Conservation (phyloP, 495 filamentous ascomycete species). For the Lasiosphaeria ovina region DNA sequence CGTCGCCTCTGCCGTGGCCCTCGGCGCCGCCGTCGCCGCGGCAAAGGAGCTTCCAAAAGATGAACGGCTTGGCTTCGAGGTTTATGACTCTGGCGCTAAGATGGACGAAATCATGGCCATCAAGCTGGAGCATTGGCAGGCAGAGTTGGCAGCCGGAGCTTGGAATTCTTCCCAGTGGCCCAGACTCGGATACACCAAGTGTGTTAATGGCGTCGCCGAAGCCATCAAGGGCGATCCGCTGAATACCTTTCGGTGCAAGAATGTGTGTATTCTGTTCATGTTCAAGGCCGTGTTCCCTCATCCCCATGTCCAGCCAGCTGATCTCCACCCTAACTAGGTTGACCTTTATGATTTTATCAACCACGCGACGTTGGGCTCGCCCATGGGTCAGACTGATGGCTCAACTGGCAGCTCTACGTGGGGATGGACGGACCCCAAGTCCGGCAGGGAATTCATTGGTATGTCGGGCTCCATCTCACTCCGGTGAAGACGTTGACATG, state of each 20-base stretch:
- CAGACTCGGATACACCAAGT: slow-evolving; percentile 19
- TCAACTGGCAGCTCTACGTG: slow-evolving; percentile 6
- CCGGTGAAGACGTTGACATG: no score
- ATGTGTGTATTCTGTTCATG: slow-evolving; percentile 3
- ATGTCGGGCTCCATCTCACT: not conserved
- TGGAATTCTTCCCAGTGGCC: slow-evolving; percentile 8
- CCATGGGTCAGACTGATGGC: slow-evolving; percentile 52
- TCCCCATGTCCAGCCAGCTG: slow-evolving; percentile 16
- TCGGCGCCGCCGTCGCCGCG: slow-evolving; percentile 4
- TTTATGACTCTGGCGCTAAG: slow-evolving; percentile 1
- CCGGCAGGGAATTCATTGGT: slow-evolving; percentile 6
- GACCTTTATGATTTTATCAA: slow-evolving; percentile 50
- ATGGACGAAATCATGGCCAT: slow-evolving; percentile 16
- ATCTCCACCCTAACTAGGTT: slow-evolving; percentile 41
- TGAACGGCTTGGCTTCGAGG: not conserved
- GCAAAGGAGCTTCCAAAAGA: slow-evolving; percentile 6
- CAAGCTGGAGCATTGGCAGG: slow-evolving; percentile 17
- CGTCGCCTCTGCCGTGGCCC: not conserved
- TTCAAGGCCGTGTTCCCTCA: not conserved
- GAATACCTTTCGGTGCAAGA: slow-evolving; percentile 41
- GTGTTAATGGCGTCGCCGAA: slow-evolving; percentile 45
- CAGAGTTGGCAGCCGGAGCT: slow-evolving; percentile 1
- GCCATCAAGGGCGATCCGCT: slow-evolving; percentile 37
- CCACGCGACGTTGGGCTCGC: slow-evolving; percentile 16
- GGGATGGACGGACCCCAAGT: slow-evolving; percentile 10